Conservation (phyloP, 1,284 basidiomycete species). For the Naganishia albida region DNA sequence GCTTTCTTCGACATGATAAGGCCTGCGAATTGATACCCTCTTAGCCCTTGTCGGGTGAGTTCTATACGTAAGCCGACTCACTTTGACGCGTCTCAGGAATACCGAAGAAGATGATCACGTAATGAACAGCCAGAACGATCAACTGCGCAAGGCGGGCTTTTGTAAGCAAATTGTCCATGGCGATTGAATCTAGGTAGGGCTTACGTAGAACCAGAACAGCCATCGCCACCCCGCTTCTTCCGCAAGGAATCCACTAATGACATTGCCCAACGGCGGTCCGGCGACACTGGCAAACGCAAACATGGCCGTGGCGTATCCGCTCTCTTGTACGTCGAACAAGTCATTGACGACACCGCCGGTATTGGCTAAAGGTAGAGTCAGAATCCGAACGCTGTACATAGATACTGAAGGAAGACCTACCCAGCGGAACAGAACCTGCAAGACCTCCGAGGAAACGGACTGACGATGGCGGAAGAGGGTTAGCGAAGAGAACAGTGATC, state of each 20-base stretch:
- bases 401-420: too few relatives aligned
- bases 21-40: too few relatives aligned
- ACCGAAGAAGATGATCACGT: slow-evolving; percentile 17
- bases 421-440: slow-evolving; percentile 53
- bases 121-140: slow-evolving; percentile 20
- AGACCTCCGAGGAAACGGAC: slow-evolving; percentile 49
- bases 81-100: slow-evolving; percentile 20
- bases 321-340: slow-evolving; percentile 53
- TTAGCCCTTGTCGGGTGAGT: too few relatives aligned
- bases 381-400: slow-evolving; percentile 41
- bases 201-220: slow-evolving; percentile 56
- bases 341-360: slow-evolving; percentile 57
- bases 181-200: slow-evolving; percentile 46
- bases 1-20: slow-evolving; percentile 21
- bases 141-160: not conserved
- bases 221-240: slow-evolving; percentile 52
- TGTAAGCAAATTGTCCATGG: slow-evolving; percentile 8
- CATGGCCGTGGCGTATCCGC: slow-evolving; percentile 55
- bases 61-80: not conserved
- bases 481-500: too few relatives aligned
- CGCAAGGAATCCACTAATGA: slow-evolving; percentile 52
- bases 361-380: slow-evolving; percentile 54
- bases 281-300: slow-evolving; percentile 51
- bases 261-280: slow-evolving; percentile 55
- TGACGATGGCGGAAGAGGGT: not conserved